Evolutionary conservation across 169 alveolate genomes (phyloP), one percentile per base, ranked within the genome.

Genomic region (Perkinsus marinus): DNA sequence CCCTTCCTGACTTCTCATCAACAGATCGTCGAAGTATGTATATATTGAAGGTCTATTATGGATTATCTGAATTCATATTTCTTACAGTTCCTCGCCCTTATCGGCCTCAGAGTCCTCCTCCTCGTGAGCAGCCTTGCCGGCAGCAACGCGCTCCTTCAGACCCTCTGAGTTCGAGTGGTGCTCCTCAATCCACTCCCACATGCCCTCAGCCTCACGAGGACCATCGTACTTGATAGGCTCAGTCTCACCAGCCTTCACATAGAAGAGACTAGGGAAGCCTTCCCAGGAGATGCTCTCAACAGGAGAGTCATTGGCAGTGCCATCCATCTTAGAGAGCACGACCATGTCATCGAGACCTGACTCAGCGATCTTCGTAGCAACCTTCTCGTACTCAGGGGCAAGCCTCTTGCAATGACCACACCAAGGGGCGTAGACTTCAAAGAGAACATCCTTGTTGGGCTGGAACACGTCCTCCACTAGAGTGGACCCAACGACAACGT

Each of bases 361-460:
- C 91, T 91, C 94, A 92, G 93, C 93, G 93, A 96, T 91, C 92
- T 97, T 93, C 69, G 92, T 90, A 38, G 98, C 98, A 43, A 95
- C 93, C 57, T 94, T 93, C 38, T 95, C 96, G 92, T 94, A 95
- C 37, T 92, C 92, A 37, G 99, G 98, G 68, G 97, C 98, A 39
- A 98, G 95, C 92, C 95, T 93, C 93, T 98, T 98, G 96, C 99
- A 98, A 95, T 97, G 99, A 36, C 99, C 99, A 93, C 99, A 98
- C 99, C 99, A 98, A 46, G 99, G 99, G n/a, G 99, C 99, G 92
- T 98, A 97, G 93, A 97, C 97, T 94, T 97, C 98, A 79, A 98
- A 96, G 68, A 98, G 95, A 90, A 98, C 99, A 93, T 97, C 98
- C 93, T 96, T 95, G 93, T 95, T 96, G 36, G 92, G 92, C 92